Evolutionary conservation across 2,329 filamentous ascomycete species (phyloP), one percentile per base, ranked within the genome.

Genomic region (Oidium heveae): DNA sequence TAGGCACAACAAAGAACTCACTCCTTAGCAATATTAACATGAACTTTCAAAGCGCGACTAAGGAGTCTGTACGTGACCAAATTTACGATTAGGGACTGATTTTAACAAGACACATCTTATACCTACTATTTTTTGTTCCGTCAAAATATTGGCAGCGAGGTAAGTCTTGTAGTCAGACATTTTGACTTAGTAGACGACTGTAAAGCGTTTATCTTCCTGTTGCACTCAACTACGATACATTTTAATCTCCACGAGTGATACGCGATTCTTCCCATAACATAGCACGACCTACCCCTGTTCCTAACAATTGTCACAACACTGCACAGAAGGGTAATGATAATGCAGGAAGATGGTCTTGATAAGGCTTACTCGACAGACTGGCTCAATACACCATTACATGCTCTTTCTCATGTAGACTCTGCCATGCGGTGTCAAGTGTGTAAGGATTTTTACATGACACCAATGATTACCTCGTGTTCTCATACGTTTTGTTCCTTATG

Each of bases 401-500:
- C 71, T 15, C 75, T 93, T 55, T 72, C 79, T 51, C 70, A 76
- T 15, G 77, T 98, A 58, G 91, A 98, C 64, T 80, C 83, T 57
- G 80, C 87, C 2, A 73, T 98, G 20, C 85, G 91, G 61, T 98
- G 91, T 68, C 86, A 96, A 68, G 84, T 98, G 57, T 98, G 91
- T 76, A 96, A 96, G 66, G 93, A 98, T 67, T 94, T 96, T 68
- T 96, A 85, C 70, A 79, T 79, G 57, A 94, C 87, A 53, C 91
- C 91, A 0, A 91, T 98, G 77, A 82, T 95, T 58, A 98, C 91
- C 0, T 84, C 85, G 1, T 98, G 91, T 69, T 84, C 79, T 54
- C 91, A 98, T 66, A 96, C 91, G 0, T 98, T 98, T 65, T 98
- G 91, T 72, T 95, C 89, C 7, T 71, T 94, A 54, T 98, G 91